Evolutionary conservation across 2,329 filamentous ascomycete species (phyloP).

Genomic region (Truncatella angustata): DNA sequence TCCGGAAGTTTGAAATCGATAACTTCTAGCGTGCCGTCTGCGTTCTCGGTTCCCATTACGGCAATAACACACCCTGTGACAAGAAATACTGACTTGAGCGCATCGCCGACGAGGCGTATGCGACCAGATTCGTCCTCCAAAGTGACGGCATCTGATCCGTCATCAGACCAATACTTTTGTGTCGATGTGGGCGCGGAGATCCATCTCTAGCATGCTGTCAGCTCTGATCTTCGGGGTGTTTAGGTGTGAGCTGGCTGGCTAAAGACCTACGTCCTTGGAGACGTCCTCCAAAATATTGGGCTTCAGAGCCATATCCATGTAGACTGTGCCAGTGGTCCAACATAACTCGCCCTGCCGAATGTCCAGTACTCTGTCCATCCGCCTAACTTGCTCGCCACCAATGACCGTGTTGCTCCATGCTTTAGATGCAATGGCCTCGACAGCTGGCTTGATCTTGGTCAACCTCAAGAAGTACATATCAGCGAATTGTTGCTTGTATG

Average conservation of each 20-base stretch:
- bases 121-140: constrained; percentile 95
- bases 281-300: constrained; percentile 95
- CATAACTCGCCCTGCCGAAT: constrained; percentile 93
- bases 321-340: constrained; percentile 92
- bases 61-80: constrained; percentile 93
- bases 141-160: constrained; percentile 68
- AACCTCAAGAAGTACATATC: constrained; percentile 97
- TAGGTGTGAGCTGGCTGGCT: not conserved
- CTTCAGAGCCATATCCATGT: constrained; percentile 96
- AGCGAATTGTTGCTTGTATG: constrained; percentile 93
- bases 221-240: constrained; percentile 7
- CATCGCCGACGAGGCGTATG: constrained; percentile 71
- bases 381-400: constrained; percentile 70
- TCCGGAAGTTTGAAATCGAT: constrained; percentile 88
- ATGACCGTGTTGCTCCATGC: constrained; percentile 80
- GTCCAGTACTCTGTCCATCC: constrained; percentile 86
- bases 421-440: constrained; percentile 70
- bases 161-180: constrained; percentile 70
- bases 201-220: constrained; percentile 60
- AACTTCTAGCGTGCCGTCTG: constrained; percentile 88
- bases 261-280: constrained; percentile 72
- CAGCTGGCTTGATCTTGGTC: constrained; percentile 79
- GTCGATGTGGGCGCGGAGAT: constrained; percentile 77
- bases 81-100: constrained; percentile 66
- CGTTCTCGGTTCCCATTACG: constrained; percentile 92